Conservation (phyloP, 2,329 filamentous ascomycete species). For the Alternaria brassicae region DNA sequence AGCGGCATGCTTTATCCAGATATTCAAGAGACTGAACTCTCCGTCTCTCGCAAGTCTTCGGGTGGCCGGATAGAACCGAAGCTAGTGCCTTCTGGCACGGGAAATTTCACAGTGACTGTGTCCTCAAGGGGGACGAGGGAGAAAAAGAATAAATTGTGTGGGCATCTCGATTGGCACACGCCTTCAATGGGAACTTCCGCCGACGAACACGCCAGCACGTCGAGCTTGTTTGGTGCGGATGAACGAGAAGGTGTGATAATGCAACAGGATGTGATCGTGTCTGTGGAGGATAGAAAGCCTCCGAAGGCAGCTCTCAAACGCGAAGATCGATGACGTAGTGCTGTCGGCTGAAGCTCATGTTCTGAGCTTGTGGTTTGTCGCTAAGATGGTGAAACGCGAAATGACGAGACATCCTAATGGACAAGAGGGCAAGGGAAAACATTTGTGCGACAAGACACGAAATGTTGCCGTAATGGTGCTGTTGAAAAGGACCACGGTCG, state of each 20-base stretch:
- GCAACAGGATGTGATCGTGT: conserved; percentile 25
- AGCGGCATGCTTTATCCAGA: conserved; percentile 21
- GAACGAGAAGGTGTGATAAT: conserved; percentile 25
- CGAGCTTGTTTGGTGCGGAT: conserved; percentile 24
- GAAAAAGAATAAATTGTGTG: conserved; percentile 14
- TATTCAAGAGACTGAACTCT: conserved; percentile 25
- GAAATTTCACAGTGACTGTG: conserved; percentile 25
- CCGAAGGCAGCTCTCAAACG: not conserved
- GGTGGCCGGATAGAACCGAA: conserved; percentile 9
- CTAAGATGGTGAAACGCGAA: not conserved
- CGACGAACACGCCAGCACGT: conserved; percentile 32
- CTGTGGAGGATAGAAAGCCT: conserved; percentile 19
- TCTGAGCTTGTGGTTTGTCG: not conserved
- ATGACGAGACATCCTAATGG: no score
- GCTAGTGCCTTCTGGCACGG: conserved; percentile 20
- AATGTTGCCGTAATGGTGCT: no score
- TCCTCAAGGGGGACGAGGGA: conserved; percentile 14
- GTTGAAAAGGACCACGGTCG: no score
- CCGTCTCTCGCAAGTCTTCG: conserved; percentile 1
- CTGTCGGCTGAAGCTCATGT: no score
- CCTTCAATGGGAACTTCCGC: conserved; percentile 18
- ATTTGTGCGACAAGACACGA: no score
- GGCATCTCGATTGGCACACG: conserved; percentile 17
- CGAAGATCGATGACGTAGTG: not conserved
- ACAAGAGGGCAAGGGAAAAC: no score